These are phyloP conservation scores for Calonectria pseudoturangicola DNA, from an alignment of 2,329 filamentous ascomycete species.

Conservation along the genomic window DNA sequence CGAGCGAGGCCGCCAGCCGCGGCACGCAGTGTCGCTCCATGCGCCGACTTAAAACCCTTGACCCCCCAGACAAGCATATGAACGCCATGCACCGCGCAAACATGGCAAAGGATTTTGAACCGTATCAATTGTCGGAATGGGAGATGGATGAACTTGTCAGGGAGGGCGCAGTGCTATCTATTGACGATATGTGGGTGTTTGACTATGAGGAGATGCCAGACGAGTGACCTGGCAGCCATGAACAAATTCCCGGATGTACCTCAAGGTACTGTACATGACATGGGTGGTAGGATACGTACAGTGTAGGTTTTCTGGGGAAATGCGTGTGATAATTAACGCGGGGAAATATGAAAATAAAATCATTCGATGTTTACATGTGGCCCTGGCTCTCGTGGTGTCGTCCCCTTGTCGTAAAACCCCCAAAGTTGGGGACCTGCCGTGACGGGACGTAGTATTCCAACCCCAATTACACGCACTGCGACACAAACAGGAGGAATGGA, in stretches of 20 bases:
- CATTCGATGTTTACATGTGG: constrained; percentile 17
- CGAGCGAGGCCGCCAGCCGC: constrained; percentile 57
- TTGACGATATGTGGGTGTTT: constrained; percentile 60
- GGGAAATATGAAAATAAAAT: constrained; percentile 23
- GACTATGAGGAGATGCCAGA: constrained; percentile 56
- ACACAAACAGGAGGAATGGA: not conserved
- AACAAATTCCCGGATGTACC: constrained; percentile 2
- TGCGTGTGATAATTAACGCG: constrained; percentile 1
- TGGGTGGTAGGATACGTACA: constrained; percentile 22
- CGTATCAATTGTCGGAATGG: constrained; percentile 43
- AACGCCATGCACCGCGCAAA: constrained; percentile 53
- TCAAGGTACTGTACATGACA: constrained; percentile 19
- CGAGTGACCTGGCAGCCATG: constrained; percentile 7
- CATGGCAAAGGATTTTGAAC: constrained; percentile 55
- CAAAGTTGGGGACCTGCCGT: constrained; percentile 17
- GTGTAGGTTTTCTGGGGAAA: constrained; percentile 25
- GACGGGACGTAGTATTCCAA: constrained; percentile 19
- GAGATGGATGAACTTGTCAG: constrained; percentile 48
- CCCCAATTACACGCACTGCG: constrained; percentile 3
- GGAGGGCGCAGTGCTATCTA: constrained; percentile 55
- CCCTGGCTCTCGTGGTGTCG: not conserved
- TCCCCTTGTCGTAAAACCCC: constrained; percentile 22
- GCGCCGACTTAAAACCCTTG: constrained; percentile 52
- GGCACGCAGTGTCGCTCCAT: constrained; percentile 51
- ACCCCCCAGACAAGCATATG: constrained; percentile 35